Conservation (phyloP, 2,329 filamentous ascomycete genomes). For the Mycosphaerelloides madeirae region DNA sequence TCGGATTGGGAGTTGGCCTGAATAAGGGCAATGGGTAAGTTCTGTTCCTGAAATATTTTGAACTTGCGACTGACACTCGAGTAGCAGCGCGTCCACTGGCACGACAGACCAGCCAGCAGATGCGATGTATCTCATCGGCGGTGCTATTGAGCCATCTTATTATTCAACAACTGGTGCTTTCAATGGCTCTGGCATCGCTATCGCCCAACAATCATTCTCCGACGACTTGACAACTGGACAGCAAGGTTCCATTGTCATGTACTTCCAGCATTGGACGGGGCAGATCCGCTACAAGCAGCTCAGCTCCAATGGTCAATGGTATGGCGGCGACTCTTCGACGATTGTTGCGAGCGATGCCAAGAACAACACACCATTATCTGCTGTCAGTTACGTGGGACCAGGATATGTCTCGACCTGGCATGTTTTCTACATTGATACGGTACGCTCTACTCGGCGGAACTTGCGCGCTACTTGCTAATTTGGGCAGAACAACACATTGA, state of each 20-base stretch:
- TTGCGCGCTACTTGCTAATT: too few species aligned
- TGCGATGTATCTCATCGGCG: slow-evolving; percentile 33
- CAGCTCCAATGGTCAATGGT: slow-evolving; percentile 34
- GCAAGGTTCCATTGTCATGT: slow-evolving; percentile 39
- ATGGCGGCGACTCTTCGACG: slow-evolving; percentile 36
- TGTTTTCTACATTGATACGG: slow-evolving; percentile 35
- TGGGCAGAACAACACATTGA: slow-evolving; percentile 33
- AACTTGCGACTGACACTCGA: neutral
- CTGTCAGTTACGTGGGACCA: slow-evolving; percentile 39
- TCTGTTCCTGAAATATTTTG: slow-evolving; percentile 5
- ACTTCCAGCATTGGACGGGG: slow-evolving; percentile 43
- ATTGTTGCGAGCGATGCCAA: slow-evolving; percentile 42
- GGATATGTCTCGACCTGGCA: slow-evolving; percentile 27
- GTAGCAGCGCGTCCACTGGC: neutral
- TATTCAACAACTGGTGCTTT: slow-evolving; percentile 40
- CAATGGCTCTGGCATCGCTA: slow-evolving; percentile 45
- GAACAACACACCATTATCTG: slow-evolving; percentile 41
- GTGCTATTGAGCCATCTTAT: slow-evolving; percentile 36
- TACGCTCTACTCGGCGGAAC: too few species aligned
- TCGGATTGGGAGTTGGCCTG: slow-evolving; percentile 36
- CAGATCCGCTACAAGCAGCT: slow-evolving; percentile 40
- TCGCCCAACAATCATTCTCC: slow-evolving; percentile 42
- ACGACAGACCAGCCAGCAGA: slow-evolving; percentile 1
- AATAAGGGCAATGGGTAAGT: slow-evolving; percentile 26
- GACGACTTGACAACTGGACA: slow-evolving; percentile 24